phyloP scores from a whole-genome alignment of 202 grass and related monocot species.

The Musa balbisiana region DNA sequence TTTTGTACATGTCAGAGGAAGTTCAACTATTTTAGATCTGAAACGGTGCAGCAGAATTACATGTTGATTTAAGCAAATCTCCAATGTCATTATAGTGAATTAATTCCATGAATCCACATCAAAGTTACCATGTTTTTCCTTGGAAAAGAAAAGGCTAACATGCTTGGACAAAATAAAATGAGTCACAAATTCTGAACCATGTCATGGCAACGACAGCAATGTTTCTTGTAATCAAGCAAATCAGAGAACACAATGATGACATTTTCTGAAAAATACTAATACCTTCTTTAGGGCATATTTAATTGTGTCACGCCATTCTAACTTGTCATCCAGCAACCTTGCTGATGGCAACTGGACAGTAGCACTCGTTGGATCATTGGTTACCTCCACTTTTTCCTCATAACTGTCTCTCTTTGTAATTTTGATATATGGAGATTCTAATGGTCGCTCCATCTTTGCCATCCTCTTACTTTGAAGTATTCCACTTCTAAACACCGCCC shows the following conservation, averaged over 20 bases:
- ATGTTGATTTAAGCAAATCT: background rate
- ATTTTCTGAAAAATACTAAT: background rate
- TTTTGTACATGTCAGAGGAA: background rate
- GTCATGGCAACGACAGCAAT: background rate
- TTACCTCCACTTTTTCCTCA: background rate
- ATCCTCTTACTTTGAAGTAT: background rate
- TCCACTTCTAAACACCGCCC: background rate
- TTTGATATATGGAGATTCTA: conserved; percentile 2
- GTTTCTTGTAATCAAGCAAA: background rate
- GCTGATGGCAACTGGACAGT: background rate
- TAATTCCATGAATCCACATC: background rate
- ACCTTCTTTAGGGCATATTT: background rate
- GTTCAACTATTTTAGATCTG: background rate
- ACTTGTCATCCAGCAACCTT: background rate
- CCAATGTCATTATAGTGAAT: background rate
- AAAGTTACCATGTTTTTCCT: background rate
- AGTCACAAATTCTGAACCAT: background rate
- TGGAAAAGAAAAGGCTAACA: background rate
- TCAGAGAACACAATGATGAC: background rate
- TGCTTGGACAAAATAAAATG: background rate
- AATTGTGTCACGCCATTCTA: background rate
- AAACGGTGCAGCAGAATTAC: background rate
- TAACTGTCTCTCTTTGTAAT: background rate
- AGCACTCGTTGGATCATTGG: background rate
- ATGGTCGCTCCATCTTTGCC: background rate